Conservation (phyloP, 2,329 filamentous ascomycete species). For the Hypoxylon sp. region DNA sequence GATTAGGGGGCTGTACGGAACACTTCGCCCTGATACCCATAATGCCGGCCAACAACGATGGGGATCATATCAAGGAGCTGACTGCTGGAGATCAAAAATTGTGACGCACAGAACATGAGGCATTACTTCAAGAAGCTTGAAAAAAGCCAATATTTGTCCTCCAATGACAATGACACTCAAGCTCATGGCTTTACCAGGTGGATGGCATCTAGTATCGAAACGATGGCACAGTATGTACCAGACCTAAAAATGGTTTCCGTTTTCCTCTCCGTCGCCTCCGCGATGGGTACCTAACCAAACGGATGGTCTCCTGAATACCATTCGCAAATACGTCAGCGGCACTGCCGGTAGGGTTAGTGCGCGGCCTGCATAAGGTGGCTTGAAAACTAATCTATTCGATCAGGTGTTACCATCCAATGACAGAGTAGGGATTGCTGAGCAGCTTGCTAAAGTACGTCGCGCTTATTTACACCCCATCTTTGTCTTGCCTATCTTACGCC, state of each 20-base stretch:
- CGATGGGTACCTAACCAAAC: conserved; percentile 60
- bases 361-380: conserved; percentile 5
- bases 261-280: conserved; percentile 64
- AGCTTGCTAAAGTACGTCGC: conserved; percentile 16
- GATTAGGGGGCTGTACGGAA: conserved; percentile 55
- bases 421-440: conserved; percentile 3
- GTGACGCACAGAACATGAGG: conserved; percentile 47
- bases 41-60: conserved; percentile 61
- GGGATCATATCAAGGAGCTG: conserved; percentile 57
- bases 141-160: conserved; percentile 45
- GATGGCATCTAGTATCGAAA: conserved; percentile 49
- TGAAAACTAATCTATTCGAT: conserved; percentile 13
- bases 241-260: conserved; percentile 68
- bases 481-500: neutral
- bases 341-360: conserved; percentile 15
- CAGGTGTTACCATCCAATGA: conserved; percentile 20
- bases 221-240: conserved; percentile 61
- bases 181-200: conserved; percentile 49
- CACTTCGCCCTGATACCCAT: conserved; percentile 52
- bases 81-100: conserved; percentile 51
- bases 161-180: conserved; percentile 56
- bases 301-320: conserved; percentile 53
- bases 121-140: conserved; percentile 48
- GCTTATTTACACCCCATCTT: conserved; percentile 1
- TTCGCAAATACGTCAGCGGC: conserved; percentile 6